Percentiles rank a stretch among this genome's conserved stretches.
phyloP scores from a whole-genome alignment of 1,139 yeast genomes.

The Hyphopichia khmerensis region DNA sequence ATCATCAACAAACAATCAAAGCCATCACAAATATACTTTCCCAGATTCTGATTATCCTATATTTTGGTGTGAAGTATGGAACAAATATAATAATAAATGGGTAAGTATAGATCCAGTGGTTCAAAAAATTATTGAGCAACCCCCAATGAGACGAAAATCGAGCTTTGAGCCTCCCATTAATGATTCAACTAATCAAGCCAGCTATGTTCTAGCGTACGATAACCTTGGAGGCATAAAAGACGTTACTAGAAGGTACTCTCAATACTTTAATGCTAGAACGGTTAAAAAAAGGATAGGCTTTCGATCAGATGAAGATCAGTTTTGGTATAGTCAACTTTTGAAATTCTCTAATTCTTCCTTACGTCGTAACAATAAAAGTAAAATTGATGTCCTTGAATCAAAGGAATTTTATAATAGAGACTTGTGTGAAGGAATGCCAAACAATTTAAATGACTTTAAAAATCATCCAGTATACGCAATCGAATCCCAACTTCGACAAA shows the following conservation, averaged over 20 bases:
- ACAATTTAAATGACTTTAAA: conserved; percentile 75
- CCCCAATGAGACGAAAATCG: conserved; percentile 59
- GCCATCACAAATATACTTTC: conserved; percentile 5
- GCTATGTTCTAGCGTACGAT: conserved; percentile 80
- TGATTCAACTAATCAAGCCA: conserved; percentile 58
- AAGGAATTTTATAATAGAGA: conserved; percentile 69
- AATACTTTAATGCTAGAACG: conserved; percentile 68
- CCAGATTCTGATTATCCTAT: conserved; percentile 57
- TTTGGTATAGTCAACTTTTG: conserved; percentile 61
- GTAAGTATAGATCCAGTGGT: conserved; percentile 82
- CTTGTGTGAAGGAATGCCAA: conserved; percentile 83
- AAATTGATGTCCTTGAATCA: conserved; percentile 66
- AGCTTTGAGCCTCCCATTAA: conserved; percentile 74
- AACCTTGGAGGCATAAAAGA: conserved; percentile 66
- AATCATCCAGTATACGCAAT: conserved; percentile 87
- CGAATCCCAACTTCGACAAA: conserved; percentile 68
- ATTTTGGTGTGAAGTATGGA: conserved; percentile 96
- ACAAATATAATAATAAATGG: conserved; percentile 69
- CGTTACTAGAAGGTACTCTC: conserved; percentile 81
- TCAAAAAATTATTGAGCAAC: conserved; percentile 58
- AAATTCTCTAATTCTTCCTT: conserved; percentile 26
- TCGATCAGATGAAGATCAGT: conserved; percentile 52
- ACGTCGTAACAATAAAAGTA: conserved; percentile 30
- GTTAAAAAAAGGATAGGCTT: conserved; percentile 67
- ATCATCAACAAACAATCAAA: conserved; percentile 1